Conservation (phyloP, 768 basidiomycete species). For the Termitomyces sp. region DNA sequence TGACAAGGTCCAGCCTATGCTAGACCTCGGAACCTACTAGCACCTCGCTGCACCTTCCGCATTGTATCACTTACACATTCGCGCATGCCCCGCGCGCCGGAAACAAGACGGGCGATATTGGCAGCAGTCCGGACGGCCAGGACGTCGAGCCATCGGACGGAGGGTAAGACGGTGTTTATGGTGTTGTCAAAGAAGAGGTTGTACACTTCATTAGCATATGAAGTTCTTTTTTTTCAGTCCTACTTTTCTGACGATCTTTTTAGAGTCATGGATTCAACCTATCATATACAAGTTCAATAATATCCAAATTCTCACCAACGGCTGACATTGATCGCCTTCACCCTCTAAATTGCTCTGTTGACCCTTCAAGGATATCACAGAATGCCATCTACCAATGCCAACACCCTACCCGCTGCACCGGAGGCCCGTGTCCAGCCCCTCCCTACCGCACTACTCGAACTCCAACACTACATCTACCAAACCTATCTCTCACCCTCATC, state of each 20-base stretch:
- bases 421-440: neutral
- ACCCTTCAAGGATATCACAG: neutral
- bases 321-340: neutral
- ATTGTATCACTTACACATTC: too few species aligned
- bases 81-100: too few species aligned
- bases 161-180: constrained; percentile 57
- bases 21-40: too few species aligned
- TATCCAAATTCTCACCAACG: neutral
- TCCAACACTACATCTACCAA: constrained; percentile 6
- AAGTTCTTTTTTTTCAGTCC: neutral
- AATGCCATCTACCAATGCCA: neutral
- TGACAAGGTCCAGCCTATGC: too few species aligned
- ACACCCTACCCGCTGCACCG: neutral
- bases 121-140: too few species aligned
- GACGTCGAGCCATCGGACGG: constrained; percentile 13
- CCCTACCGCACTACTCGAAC: neutral
- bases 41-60: too few species aligned
- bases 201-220: neutral
- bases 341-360: neutral
- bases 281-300: neutral
- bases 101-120: too few species aligned
- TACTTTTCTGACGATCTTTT: neutral
- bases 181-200: constrained; percentile 75
- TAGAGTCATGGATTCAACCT: constrained; percentile 6
- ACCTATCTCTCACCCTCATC: constrained; percentile 1